A percentile compares a stretch with the other conserved stretches of the same genome.
Evolutionary conservation across 257 asterid species (phyloP).

Genomic region (Sherardia arvensis): DNA sequence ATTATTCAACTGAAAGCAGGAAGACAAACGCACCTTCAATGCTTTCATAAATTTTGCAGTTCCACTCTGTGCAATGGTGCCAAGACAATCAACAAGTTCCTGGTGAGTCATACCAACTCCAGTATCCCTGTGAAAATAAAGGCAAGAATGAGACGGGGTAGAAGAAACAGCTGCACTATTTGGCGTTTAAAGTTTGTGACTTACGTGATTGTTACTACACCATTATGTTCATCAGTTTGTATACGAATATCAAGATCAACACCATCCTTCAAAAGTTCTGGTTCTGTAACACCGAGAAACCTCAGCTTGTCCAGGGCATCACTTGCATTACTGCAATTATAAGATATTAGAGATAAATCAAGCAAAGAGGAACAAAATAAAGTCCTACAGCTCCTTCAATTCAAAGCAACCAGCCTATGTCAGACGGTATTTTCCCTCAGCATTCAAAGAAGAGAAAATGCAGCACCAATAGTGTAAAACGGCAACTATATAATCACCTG

Average conservation of each 20-base stretch:
- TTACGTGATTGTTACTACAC: slow-evolving; percentile 72
- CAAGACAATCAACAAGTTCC: slow-evolving; percentile 92
- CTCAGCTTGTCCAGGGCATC: slow-evolving; percentile 99
- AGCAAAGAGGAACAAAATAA: not conserved
- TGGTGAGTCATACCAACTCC: slow-evolving; percentile 96
- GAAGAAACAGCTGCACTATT: slow-evolving; percentile 1
- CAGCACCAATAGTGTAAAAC: not conserved
- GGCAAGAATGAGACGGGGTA: slow-evolving; percentile 1
- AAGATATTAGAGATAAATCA: slow-evolving; percentile 1
- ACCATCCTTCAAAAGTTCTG: slow-evolving; percentile 65
- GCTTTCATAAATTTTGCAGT: slow-evolving; percentile 93
- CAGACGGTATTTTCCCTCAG: not conserved
- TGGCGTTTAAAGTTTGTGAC: slow-evolving; percentile 11
- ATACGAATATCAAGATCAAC: slow-evolving; percentile 83
- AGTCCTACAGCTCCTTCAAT: not conserved
- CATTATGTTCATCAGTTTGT: slow-evolving; percentile 83
- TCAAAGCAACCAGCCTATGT: not conserved
- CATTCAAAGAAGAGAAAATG: not conserved
- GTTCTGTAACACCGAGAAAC: slow-evolving; percentile 84
- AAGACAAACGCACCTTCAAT: slow-evolving; percentile 47
- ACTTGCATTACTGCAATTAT: slow-evolving; percentile 75
- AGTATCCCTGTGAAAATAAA: slow-evolving; percentile 53
- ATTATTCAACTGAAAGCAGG: not conserved
- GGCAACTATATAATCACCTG: slow-evolving; percentile 39
- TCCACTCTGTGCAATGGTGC: slow-evolving; percentile 99